Base-by-base conservation (phyloP, 2,329 filamentous ascomycete species). In the Hypoxylon rubiginosum region DNA sequence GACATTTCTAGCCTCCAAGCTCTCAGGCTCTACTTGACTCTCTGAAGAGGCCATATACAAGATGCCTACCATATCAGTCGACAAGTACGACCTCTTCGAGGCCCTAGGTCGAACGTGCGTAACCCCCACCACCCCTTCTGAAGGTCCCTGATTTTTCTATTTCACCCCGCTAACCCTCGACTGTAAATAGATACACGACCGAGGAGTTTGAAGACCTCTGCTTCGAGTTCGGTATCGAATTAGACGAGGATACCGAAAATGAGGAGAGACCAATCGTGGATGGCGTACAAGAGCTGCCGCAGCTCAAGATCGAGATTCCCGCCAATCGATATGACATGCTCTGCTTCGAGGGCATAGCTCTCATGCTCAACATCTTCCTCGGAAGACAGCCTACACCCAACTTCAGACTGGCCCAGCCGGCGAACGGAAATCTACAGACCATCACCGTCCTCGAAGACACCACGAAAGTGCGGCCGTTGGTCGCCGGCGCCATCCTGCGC, bases 161-260 rank as follows among this genome's bases (percentile, higher is more conserved):
- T 32, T 58, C 43, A 61, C 67, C 61, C 67, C 67, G 43, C 67
- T 67, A 76, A 69, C 67, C 50, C 46, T 68, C 54, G 57, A 64
- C 53, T 58, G 21, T 51, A 32, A 50, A 48, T 65, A 94, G 92
- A 72, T 95, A 92, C 81, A 97, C 95, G 59, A 96, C 93, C 70
- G 89, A 97, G 75, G 93, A 97, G 77, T 99, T 99, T 78, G 96
- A 99, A 81, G 92, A 97, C 77, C 86, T 99, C 73, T 98, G 96
- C 82, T 99, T 99, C 86, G 95, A 99, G 76, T 99, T 97, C 78
- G 94, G 94, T 65, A 97, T 99, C 78, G 96, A 99, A 82, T 88
- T 99, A 73, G 96, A 99, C 83, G 95, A 98, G 83, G 96, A 99
- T 80, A 96, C 92, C 53, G 63, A 71, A 36, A 69, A 69, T 54